A percentile compares a stretch with the other conserved stretches of the same genome.
phyloP scores from a whole-genome alignment of 805 yeast species.

The Ogataea pignaliae region DNA sequence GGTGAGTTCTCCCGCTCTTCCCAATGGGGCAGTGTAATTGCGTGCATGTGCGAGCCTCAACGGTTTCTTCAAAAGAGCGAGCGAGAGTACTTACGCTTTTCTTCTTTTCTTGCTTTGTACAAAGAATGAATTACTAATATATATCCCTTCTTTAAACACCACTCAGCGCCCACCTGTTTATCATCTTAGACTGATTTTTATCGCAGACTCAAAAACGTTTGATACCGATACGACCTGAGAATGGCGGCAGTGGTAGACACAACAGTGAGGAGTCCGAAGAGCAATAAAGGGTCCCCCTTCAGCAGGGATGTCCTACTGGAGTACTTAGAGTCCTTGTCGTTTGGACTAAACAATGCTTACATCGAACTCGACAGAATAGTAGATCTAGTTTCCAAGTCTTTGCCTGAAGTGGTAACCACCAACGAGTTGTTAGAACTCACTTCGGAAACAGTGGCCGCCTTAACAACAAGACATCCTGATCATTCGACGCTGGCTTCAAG shows the following conservation, averaged over 20 bases:
- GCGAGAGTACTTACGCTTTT: no score
- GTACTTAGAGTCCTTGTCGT: constrained; percentile 7
- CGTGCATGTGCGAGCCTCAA: constrained; percentile 3
- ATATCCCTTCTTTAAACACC: no score
- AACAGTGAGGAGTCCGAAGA: constrained; percentile 2
- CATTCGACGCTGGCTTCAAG: constrained; percentile 90
- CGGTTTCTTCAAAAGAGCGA: no score
- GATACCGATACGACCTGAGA: no score
- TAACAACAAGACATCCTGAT: constrained; percentile 94
- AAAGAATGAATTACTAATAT: no score
- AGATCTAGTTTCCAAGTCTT: constrained; percentile 43
- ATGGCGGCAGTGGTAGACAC: constrained; percentile 12
- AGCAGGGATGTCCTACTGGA: constrained; percentile 6
- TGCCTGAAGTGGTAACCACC: constrained; percentile 43
- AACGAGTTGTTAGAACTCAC: constrained; percentile 43
- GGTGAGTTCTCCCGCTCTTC: background rate
- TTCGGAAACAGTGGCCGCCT: constrained; percentile 91
- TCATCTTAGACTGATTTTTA: no score
- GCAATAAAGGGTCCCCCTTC: constrained; percentile 7
- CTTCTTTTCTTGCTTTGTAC: no score
- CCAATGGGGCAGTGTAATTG: constrained; percentile 6
- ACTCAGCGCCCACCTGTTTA: no score
- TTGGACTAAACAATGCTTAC: constrained; percentile 38
- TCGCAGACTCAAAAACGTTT: no score
- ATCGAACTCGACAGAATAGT: constrained; percentile 44